Evolutionary conservation across 495 filamentous ascomycete species (phyloP).

Genomic region (Lophium mytilinum): DNA sequence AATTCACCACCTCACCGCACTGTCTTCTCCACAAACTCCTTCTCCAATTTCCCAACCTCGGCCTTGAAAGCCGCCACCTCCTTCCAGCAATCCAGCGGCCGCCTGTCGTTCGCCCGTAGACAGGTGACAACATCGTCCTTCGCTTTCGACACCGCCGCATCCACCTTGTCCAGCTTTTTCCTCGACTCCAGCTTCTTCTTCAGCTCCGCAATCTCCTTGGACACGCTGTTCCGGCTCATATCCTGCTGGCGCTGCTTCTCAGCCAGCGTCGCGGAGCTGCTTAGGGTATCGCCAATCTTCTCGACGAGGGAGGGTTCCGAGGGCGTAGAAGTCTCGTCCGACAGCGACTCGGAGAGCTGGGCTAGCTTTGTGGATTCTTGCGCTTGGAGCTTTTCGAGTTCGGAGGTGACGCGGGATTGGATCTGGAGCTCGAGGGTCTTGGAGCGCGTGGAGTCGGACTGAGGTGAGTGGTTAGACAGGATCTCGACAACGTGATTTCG

Average conservation of each 20-base stretch:
- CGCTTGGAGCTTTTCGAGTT: constrained; percentile 66
- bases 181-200: constrained; percentile 64
- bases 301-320: constrained; percentile 29
- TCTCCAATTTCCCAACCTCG: constrained; percentile 78
- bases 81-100: constrained; percentile 90
- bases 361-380: constrained; percentile 50
- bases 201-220: constrained; percentile 66
- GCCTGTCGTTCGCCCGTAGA: constrained; percentile 73
- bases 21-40: constrained; percentile 77
- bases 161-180: constrained; percentile 58
- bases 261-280: constrained; percentile 39
- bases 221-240: constrained; percentile 45
- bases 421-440: constrained; percentile 79
- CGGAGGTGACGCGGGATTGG: constrained; percentile 75
- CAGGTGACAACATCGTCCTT: constrained; percentile 72
- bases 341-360: constrained; percentile 48
- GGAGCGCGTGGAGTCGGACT: constrained; percentile 82
- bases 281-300: constrained; percentile 39
- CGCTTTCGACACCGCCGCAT: constrained; percentile 62
- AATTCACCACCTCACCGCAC: constrained; percentile 33
- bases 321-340: constrained; percentile 25
- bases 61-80: constrained; percentile 87
- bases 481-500: constrained; percentile 11
- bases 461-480: background rate
- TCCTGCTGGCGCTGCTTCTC: constrained; percentile 36